Evolutionary conservation across 208 protist species (phyloP), one percentile per base, ranked within the genome.

Genomic region (Leishmania guyanensis): DNA sequence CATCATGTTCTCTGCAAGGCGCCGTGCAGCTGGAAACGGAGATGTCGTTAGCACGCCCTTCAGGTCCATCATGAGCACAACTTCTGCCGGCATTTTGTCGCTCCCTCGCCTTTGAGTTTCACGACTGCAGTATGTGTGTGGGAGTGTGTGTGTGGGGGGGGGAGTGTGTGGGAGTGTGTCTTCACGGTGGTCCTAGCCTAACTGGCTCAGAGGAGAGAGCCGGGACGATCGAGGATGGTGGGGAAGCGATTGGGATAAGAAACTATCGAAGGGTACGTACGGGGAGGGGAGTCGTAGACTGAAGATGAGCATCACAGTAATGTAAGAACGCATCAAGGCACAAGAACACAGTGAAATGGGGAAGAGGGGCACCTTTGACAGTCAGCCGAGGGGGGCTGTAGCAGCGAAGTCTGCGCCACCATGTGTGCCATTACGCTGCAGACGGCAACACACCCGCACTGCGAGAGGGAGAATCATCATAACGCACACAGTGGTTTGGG

Each of bases 51-150:
- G 83, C 22, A 96, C 90, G 6, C 92, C 90, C 50, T 83, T 89
- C 70, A 93, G 39, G 82, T 96, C 91, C 82, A 96, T 93, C 88
- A 96, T 91, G 74, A 96, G 77, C 71, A 96, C 89, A 39, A 96
- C 91, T 79, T 95, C 90, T 22, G 81, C 86, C 20, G 92, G 91
- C 92, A 94, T 96, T 65, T 60, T 54, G 36, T 36, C 50, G 3
- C 26, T 3, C 33, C 14, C 29, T 33, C 17, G 72, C 51, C 72
- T 26, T 14, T 60, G 72, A 50, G 17, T 2, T 56, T 20, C 16
- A 4, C 17, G 43, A 80, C 58, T 60, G 51, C 17, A 71, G 36
- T 69, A 70, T 74, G 48, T 20, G 9, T 17, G n/a, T 6, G 51
- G 43, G 17, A 3, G 29, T 78, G 14, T 33, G 48, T 33, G 48